Percentiles rank a stretch among this genome's conserved stretches.
Conservation (phyloP, 805 yeast genomes). For the Ogataea trehalophila region DNA sequence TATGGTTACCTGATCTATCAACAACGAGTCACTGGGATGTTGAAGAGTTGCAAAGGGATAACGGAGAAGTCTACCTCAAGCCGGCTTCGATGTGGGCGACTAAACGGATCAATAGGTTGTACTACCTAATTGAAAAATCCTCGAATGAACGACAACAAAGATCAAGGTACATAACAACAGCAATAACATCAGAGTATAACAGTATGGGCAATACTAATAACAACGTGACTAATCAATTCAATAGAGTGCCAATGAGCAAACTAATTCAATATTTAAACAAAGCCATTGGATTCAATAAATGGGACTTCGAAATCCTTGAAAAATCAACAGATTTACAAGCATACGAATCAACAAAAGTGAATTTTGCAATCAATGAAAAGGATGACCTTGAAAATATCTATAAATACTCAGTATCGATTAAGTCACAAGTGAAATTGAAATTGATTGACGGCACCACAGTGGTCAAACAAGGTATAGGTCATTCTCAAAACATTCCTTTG, state of each 20-base stretch:
- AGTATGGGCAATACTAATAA: neutral
- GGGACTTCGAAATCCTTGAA: constrained; percentile 36
- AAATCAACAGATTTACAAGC: constrained; percentile 14
- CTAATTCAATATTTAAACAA: constrained; percentile 38
- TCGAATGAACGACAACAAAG: constrained; percentile 9
- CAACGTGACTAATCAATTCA: constrained; percentile 7
- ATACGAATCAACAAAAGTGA: neutral
- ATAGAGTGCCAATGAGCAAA: constrained; percentile 15
- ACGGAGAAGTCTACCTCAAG: constrained; percentile 12
- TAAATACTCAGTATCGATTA: constrained; percentile 14
- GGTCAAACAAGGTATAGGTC: constrained; percentile 37
- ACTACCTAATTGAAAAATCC: constrained; percentile 10
- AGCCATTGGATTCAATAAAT: constrained; percentile 48
- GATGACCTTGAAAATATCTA: constrained; percentile 17
- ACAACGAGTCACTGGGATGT: constrained; percentile 12
- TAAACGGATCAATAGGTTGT: constrained; percentile 14
- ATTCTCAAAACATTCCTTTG: constrained; percentile 29
- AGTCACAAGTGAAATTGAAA: constrained; percentile 31
- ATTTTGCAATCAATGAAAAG: constrained; percentile 5
- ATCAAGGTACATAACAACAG: no score
- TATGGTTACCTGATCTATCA: constrained; percentile 18
- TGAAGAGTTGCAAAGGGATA: constrained; percentile 20
- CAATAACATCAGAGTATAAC: no score
- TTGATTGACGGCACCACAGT: constrained; percentile 41
- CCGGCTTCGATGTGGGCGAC: constrained; percentile 28